These are phyloP conservation scores for Syzygium aqueum DNA, from an alignment of 345 rosid genomes.

Conservation along the genomic window DNA sequence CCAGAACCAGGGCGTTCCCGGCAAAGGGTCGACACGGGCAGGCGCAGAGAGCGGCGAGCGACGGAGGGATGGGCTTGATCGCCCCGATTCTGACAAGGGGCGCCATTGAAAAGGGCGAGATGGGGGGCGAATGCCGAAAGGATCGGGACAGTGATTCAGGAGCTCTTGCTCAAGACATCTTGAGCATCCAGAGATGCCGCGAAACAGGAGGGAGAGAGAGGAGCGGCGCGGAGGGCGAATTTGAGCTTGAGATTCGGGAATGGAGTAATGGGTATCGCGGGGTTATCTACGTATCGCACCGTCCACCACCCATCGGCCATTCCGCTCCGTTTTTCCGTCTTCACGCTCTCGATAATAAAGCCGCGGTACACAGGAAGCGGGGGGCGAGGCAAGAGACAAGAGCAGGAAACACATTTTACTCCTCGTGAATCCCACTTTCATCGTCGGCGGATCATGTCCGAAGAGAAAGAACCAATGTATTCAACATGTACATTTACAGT, in stretches of 20 bases:
- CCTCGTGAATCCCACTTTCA: not conserved
- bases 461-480: not conserved
- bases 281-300: not conserved
- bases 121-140: not conserved
- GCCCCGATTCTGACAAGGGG: not conserved
- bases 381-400: not conserved
- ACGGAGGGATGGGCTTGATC: slow-evolving; percentile 9
- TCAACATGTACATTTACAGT: not conserved
- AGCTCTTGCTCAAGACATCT: not conserved
- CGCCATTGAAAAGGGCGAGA: not conserved
- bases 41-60: slow-evolving; percentile 22
- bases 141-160: not conserved
- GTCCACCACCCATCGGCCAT: not conserved
- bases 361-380: not conserved
- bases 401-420: not conserved
- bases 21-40: slow-evolving; percentile 34
- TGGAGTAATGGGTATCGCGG: not conserved
- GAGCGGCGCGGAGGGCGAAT: not conserved
- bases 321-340: not conserved
- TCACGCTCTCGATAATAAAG: not conserved
- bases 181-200: not conserved
- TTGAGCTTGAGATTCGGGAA: not conserved
- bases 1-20: slow-evolving; percentile 21
- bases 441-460: not conserved
- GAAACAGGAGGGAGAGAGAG: not conserved